phyloP scores from a whole-genome alignment of 208 protist genomes.

The Leishmania lainsoni region DNA sequence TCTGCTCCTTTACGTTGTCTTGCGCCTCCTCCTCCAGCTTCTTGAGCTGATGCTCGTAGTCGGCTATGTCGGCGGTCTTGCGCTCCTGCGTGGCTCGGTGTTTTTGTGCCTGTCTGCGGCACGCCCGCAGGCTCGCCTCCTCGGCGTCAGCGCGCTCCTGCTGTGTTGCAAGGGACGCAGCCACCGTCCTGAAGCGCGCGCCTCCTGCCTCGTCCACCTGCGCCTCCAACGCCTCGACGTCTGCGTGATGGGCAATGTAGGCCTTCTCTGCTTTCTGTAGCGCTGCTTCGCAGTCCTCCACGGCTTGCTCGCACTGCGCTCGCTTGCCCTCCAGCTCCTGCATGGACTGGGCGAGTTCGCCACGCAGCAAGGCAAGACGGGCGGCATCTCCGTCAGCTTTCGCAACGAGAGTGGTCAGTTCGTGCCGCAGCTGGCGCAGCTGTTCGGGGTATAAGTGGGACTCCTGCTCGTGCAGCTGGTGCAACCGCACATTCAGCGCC shows the following conservation, averaged over 20 bases:
- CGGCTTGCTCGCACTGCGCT: conserved; percentile 25
- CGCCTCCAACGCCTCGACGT: conserved; percentile 67
- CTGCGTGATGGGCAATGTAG: conserved; percentile 39
- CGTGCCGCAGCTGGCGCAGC: conserved; percentile 46
- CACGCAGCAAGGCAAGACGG: conserved; percentile 35
- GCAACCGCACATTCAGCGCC: conserved; percentile 58
- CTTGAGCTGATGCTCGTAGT: conserved; percentile 63
- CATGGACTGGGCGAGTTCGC: conserved; percentile 42
- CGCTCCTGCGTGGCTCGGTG: conserved; percentile 76
- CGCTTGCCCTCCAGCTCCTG: conserved; percentile 33
- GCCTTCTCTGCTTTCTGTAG: conserved; percentile 52
- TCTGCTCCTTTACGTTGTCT: conserved; percentile 55
- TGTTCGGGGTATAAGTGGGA: conserved; percentile 55
- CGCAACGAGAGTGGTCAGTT: conserved; percentile 51
- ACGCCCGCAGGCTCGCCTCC: conserved; percentile 69
- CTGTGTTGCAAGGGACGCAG: conserved; percentile 48
- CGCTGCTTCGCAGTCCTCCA: conserved; percentile 35
- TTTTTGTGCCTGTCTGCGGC: conserved; percentile 67
- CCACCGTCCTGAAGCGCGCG: conserved; percentile 67
- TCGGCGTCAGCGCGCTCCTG: conserved; percentile 77
- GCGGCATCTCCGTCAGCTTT: conserved; percentile 50
- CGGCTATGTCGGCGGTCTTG: conserved; percentile 52
- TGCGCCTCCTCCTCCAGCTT: conserved; percentile 66
- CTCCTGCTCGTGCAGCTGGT: conserved; percentile 69
- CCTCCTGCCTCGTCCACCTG: conserved; percentile 82